Conservation (phyloP, 345 rosid genomes). For the Iberis pinnata region DNA sequence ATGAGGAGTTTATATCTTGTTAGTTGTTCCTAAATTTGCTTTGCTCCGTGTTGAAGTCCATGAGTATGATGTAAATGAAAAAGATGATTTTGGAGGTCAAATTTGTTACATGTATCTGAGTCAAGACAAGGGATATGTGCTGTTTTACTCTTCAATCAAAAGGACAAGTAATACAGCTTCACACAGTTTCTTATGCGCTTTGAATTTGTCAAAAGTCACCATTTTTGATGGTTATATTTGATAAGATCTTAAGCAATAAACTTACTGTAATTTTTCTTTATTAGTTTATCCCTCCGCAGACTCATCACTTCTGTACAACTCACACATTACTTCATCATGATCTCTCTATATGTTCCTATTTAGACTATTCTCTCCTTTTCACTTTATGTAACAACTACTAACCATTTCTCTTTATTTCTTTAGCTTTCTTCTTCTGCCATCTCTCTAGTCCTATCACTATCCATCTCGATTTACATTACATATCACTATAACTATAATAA, state of each 20-base stretch:
- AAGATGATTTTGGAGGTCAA: conserved; percentile 82
- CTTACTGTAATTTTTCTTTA: no score
- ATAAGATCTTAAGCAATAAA: no score
- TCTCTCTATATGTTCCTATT: no score
- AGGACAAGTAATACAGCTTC: conserved; percentile 45
- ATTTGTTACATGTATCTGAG: conserved; percentile 76
- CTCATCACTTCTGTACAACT: conserved; percentile 21
- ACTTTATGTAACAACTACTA: no score
- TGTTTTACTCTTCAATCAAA: conserved; percentile 48
- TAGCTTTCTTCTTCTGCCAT: no score
- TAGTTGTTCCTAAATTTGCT: conserved; percentile 76
- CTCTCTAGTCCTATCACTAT: no score
- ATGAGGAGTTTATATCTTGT: conserved; percentile 64
- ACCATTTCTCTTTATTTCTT: no score
- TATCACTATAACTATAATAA: conserved; percentile 19
- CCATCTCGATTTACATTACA: no score
- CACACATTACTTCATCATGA: no score
- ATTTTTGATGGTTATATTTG: conserved; percentile 18
- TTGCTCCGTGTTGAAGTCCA: conserved; percentile 72
- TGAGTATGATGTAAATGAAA: conserved; percentile 61
- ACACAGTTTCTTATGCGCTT: conserved; percentile 73
- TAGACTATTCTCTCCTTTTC: no score
- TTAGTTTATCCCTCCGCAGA: no score
- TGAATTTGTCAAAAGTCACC: conserved; percentile 37
- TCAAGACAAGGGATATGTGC: conserved; percentile 61